Evolutionary conservation across 345 rosid species (phyloP).

Genomic region (sweet orange (Citrus sinensis)): DVS_A1.0 CM039168.1:346501-347000

Average conservation of each 20-base stretch:
- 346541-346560: not conserved
- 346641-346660: not conserved
- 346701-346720: not conserved
- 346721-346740: not conserved
- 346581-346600: not conserved
- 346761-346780: not conserved
- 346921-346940: conserved; percentile 1
- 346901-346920: conserved; percentile 71
- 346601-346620: not conserved
- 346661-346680: not conserved
- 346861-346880: conserved; percentile 92
- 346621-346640: not conserved
- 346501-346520: not conserved
- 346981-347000: not conserved
- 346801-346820: conserved; percentile 64
- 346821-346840: conserved; percentile 62
- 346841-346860: conserved; percentile 84
- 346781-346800: conserved; percentile 70
- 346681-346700: not conserved
- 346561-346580: not conserved
- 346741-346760: not conserved
- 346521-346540: not conserved
- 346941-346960: not conserved
- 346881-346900: conserved; percentile 50
- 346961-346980: not conserved